phyloP scores from a whole-genome alignment of 345 rosid species.

The Chamaenerion angustifolium region DNA sequence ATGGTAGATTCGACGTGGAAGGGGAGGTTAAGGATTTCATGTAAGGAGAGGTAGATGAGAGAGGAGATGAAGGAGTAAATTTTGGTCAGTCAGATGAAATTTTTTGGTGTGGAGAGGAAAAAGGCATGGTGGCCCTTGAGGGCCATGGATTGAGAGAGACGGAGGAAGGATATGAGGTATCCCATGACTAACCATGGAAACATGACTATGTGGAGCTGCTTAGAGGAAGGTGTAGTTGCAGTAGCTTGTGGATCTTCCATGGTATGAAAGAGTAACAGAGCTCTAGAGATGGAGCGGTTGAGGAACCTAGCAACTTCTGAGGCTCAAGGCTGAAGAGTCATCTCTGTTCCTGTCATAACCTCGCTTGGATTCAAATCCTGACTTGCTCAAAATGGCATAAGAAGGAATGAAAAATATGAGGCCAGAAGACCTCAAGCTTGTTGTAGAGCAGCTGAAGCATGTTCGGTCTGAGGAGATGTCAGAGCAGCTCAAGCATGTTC shows the following conservation, averaged over 20 bases:
- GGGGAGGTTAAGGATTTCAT: constrained; percentile 11
- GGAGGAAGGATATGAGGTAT: constrained; percentile 16
- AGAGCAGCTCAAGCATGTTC: no score
- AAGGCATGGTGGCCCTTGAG: constrained; percentile 12
- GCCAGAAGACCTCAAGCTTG: constrained; percentile 77
- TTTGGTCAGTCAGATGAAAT: constrained; percentile 11
- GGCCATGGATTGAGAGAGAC: constrained; percentile 14
- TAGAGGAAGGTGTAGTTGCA: no score
- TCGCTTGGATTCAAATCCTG: constrained; percentile 94
- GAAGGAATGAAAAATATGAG: constrained; percentile 87
- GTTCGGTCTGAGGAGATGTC: constrained; percentile 76
- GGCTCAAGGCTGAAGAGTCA: no score
- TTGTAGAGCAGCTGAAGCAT: constrained; percentile 80
- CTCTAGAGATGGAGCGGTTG: no score
- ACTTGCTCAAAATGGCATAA: constrained; percentile 87
- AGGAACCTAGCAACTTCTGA: no score
- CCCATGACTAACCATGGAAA: constrained; percentile 22
- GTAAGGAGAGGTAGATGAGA: constrained; percentile 7
- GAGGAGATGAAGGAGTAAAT: constrained; percentile 3
- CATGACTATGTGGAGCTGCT: constrained; percentile 10
- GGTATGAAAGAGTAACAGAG: neutral
- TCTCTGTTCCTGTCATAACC: no score
- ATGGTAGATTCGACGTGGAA: constrained; percentile 14
- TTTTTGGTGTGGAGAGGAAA: constrained; percentile 16
- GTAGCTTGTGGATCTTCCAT: neutral